Conservation (phyloP, 192 early-diverging fungal species). For the Coemansia asiatica region DNA sequence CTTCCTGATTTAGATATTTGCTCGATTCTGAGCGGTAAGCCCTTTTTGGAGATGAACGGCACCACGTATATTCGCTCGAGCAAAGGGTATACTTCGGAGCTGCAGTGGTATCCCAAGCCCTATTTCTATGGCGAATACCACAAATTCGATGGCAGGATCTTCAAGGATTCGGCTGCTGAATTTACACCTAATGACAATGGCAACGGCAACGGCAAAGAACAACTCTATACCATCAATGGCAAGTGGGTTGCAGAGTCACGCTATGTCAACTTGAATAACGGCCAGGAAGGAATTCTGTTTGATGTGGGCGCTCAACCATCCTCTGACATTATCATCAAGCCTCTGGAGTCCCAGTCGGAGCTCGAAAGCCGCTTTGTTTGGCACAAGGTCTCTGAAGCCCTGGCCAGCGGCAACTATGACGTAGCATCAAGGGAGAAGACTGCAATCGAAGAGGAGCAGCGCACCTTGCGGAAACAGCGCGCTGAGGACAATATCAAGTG, state of each 20-base stretch:
- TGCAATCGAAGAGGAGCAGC: constrained; percentile 68
- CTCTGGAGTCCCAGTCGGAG: constrained; percentile 59
- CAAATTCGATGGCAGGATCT: constrained; percentile 66
- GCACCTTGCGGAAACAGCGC: constrained; percentile 62
- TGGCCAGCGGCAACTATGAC: constrained; percentile 65
- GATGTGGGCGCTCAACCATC: constrained; percentile 59
- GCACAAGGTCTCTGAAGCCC: constrained; percentile 66
- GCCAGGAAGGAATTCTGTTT: constrained; percentile 58
- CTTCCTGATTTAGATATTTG: constrained; percentile 73
- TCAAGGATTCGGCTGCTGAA: constrained; percentile 29
- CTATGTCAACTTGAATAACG: constrained; percentile 56
- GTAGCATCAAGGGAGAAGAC: constrained; percentile 70
- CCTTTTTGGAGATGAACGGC: constrained; percentile 66
- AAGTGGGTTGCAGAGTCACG: constrained; percentile 70
- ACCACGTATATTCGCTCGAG: constrained; percentile 59
- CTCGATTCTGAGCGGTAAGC: constrained; percentile 67
- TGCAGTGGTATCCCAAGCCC: constrained; percentile 73
- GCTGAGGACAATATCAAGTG: constrained; percentile 57
- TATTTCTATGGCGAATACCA: constrained; percentile 82
- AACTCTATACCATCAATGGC: constrained; percentile 58
- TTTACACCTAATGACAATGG: constrained; percentile 23
- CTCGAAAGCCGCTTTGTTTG: constrained; percentile 73
- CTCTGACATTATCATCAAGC: constrained; percentile 58
- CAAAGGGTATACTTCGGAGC: constrained; percentile 58
- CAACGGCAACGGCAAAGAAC: constrained; percentile 21